phyloP scores from a whole-genome alignment of 1,284 basidiomycete genomes.

The Hemileia vastatrix region DNA sequence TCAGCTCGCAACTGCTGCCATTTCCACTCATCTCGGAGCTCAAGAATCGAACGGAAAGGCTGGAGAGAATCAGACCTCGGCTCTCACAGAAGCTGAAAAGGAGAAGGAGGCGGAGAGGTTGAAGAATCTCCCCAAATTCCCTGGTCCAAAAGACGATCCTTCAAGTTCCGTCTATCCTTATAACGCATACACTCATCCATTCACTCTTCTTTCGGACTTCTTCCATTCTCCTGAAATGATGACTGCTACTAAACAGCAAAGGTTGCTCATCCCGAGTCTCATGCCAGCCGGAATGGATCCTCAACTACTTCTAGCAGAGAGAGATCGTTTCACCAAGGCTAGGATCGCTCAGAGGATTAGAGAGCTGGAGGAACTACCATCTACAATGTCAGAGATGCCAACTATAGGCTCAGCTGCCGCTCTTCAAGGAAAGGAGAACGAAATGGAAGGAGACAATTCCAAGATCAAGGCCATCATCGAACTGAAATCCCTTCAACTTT shows the following conservation, averaged over 20 bases:
- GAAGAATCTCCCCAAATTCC: conserved; percentile 37
- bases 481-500: conserved; percentile 42
- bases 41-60: background rate
- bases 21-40: conserved; percentile 48
- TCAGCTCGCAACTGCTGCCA: conserved; percentile 54
- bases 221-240: conserved; percentile 32
- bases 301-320: conserved; percentile 36
- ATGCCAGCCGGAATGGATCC: conserved; percentile 41
- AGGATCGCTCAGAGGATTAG: conserved; percentile 42
- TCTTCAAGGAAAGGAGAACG: conserved; percentile 29
- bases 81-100: background rate
- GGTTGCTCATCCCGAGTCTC: conserved; percentile 41
- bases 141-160: conserved; percentile 70
- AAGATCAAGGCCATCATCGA: conserved; percentile 43
- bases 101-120: conserved; percentile 29
- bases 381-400: conserved; percentile 38
- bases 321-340: conserved; percentile 39
- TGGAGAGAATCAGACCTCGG: background rate
- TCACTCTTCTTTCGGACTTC: conserved; percentile 51
- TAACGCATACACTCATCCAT: conserved; percentile 84
- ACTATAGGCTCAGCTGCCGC: conserved; percentile 23
- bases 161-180: conserved; percentile 82
- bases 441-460: conserved; percentile 33
- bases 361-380: conserved; percentile 41
- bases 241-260: conserved; percentile 38